Evolutionary conservation across 352 stramenopile species (phyloP).

Genomic region (Pythium periplocum): DNA sequence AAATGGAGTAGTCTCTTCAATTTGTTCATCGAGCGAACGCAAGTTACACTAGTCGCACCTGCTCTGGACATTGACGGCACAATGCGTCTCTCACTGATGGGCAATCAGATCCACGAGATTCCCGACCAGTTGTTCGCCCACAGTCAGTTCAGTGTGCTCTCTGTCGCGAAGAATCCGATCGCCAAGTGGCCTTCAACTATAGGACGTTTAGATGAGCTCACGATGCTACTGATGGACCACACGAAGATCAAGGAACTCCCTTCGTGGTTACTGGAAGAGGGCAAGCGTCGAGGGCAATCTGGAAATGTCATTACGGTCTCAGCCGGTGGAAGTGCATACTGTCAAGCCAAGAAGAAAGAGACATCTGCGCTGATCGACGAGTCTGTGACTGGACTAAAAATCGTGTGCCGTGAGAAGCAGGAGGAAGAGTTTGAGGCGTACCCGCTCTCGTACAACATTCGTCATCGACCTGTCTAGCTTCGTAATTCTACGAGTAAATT

Average conservation of each 20-base stretch:
- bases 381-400: not conserved
- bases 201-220: conserved; percentile 1
- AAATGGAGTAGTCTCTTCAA: conserved; percentile 13
- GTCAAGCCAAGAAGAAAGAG: not conserved
- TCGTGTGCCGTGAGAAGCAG: conserved; percentile 11
- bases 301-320: conserved; percentile 8
- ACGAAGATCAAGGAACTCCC: conserved; percentile 9
- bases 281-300: not conserved
- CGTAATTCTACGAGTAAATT: too few relatives aligned
- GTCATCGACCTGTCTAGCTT: too few relatives aligned
- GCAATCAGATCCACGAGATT: conserved; percentile 10
- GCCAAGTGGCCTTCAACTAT: not conserved
- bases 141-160: conserved; percentile 6
- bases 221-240: conserved; percentile 15
- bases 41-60: too few relatives aligned
- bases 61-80: too few relatives aligned
- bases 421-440: conserved; percentile 14
- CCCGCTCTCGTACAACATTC: not conserved
- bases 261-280: conserved; percentile 10
- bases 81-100: conserved; percentile 8
- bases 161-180: conserved; percentile 10
- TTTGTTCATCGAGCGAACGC: conserved; percentile 8
- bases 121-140: conserved; percentile 6
- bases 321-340: conserved; percentile 10
- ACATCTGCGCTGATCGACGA: not conserved